Base-by-base conservation (phyloP, 2,329 filamentous ascomycete genomes). In the Dactylellina haptotyla region DNA sequence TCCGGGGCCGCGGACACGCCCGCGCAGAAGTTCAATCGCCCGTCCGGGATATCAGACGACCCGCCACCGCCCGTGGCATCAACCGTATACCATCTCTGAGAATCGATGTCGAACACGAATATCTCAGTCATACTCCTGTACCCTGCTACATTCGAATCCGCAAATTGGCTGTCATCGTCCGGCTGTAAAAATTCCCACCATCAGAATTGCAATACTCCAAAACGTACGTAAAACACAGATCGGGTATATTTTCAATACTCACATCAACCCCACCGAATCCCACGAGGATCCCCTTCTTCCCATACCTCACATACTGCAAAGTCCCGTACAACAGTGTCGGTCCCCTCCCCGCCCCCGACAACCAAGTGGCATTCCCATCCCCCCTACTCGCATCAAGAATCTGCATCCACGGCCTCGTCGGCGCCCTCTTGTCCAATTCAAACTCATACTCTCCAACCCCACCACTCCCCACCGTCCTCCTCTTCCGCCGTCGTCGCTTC, bases 81-180 rank as follows among this genome's bases (percentile, higher is more conserved):
- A 10, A 66, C 39, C 3, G 53, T 65, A 41, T 61, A 66, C 69
- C 69, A 73, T 30, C 25, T 45, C 30, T 66, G 69, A 0, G 61
- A 66, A 46, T 73, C 69, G n/a, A 73, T 73, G 39, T 73, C 69
- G 37, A 66, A 73, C 28, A 73, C 54, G 30, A 73, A 73, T 14
- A 73, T 73, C n/a, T 73, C 54, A 14, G 45, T 50, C 69, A 73
- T 73, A 16, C 25, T 30, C n/a, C 69, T 30, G 23, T 73, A 73
- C 9, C 61, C 50, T 3, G 23, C 69, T 10, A 73, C 69, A 14
- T 62, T 50, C 26, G 43, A 28, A 34, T 73, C 54, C 30, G 43
- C 54, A 16, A 73, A 73, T 57, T 73, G 69, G 16, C 53, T 66
- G 16, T 66, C 26, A 34, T 73, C 61, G 41, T 73, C 69, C 16